Evolutionary conservation across 2,329 filamentous ascomycete genomes (phyloP), one percentile per base, ranked within the genome.

Genomic region (Trichoderma sp.): DNA sequence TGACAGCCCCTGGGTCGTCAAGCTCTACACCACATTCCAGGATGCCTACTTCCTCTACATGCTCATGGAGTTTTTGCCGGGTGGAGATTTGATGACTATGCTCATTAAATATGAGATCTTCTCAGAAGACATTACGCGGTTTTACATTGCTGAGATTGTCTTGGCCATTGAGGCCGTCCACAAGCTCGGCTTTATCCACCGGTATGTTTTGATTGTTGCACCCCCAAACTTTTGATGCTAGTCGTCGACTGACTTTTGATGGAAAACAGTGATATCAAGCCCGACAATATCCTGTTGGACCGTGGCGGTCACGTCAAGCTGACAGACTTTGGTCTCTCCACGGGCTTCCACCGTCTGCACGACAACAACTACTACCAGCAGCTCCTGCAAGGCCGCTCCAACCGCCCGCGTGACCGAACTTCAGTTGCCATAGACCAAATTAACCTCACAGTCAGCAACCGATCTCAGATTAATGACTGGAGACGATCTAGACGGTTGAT

Each of bases 61-160:
- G 90, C 85, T 99, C 70, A 99, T 99, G 95, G 95, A 99, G 81
- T 99, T 98, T 81, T 86, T 99, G 79, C 95, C 95, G 8, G 95
- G 95, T 79, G 95, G 95, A 79, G 95, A 99, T 82, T 81, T 99
- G 78, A 99, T 99, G 95, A 99, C 95, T 4, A 99, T 99, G 95
- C 85, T 99, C 73, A 99, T 99, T 84, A 99, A 98, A 85, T 99
- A 99, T 77, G 95, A 99, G 79, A 97, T 99, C 78, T 99, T 99
- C 80, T 97, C 93, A 0, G 94, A 98, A 79, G 95, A 99, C 73
- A 98, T 99, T 73, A 99, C 95, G 34, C 89, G 95, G 19, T 99
- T 99, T 81, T 99, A 99, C 81, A 99, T 99, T 88, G 95, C 95
- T 27, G 94, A 99, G 80, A 94, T 98, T 74, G 92, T 97, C 27